phyloP scores from a whole-genome alignment of 2,329 filamentous ascomycete genomes.

The Aureobasidium uvarum region DNA sequence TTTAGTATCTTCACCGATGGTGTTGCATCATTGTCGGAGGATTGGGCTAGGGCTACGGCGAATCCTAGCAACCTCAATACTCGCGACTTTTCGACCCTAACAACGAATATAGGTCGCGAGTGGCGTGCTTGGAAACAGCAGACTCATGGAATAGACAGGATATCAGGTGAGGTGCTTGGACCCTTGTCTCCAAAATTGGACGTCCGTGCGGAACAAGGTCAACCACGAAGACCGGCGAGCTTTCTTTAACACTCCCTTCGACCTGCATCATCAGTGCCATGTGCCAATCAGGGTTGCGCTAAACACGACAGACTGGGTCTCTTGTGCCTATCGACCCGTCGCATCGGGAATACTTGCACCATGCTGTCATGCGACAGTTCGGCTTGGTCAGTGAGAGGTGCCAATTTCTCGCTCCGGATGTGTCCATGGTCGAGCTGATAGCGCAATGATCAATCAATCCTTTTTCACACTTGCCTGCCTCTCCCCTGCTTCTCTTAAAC shows the following conservation, averaged over 20 bases:
- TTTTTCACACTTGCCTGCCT: neutral
- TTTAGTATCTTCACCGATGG: neutral
- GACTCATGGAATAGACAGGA: neutral
- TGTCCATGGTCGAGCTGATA: neutral
- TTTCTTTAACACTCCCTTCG: slow-evolving; percentile 8
- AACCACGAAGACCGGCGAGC: neutral
- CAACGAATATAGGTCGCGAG: neutral
- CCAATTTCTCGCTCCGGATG: slow-evolving; percentile 17
- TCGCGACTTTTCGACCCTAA: neutral
- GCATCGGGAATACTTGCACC: slow-evolving; percentile 4
- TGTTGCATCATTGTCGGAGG: neutral
- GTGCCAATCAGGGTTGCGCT: slow-evolving; percentile 14
- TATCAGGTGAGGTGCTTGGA: slow-evolving; percentile 25
- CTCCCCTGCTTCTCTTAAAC: slow-evolving; percentile 7
- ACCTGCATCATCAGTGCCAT: slow-evolving; percentile 16
- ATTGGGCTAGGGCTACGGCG: neutral
- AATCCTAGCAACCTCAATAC: neutral
- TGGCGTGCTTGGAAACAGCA: slow-evolving; percentile 17
- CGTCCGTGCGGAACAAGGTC: slow-evolving; percentile 1
- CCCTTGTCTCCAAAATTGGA: slow-evolving; percentile 2
- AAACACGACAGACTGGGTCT: neutral
- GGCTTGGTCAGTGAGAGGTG: neutral
- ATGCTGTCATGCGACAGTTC: slow-evolving; percentile 15
- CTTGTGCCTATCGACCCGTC: neutral
- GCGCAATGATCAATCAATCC: slow-evolving; percentile 12